Base-by-base conservation (phyloP, 2,329 filamentous ascomycete species). In the Cercospora janseana region DNA sequence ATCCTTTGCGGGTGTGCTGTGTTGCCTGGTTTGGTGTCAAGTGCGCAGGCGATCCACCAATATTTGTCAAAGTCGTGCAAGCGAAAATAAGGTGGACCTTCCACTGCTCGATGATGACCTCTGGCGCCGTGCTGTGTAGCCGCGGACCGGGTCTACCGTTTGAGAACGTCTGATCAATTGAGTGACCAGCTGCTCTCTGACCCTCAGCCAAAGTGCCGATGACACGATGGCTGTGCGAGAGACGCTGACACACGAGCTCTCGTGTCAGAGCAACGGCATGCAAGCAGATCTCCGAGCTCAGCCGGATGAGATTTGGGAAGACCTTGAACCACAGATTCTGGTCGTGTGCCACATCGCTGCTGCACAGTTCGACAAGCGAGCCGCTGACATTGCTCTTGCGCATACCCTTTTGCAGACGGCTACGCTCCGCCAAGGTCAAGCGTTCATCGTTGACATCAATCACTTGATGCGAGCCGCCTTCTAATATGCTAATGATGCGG, bases 81-180 rank as follows among this genome's bases (percentile, higher is more conserved):
- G 92, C 93, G 72, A 98, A 96, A 48, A 96, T 91, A 20, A 98
- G 78, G 67, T 97, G 97, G 2, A 97, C 75, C 70, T 96, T 97
- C 92, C 92, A 98, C 67, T 98, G 93, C 69, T 97, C 94, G 51
- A 98, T 83, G 50, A 96, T 78, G 16, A 95, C 83, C 61, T 95
- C 90, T 0, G 91, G 87, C 13, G 90, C 86, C 1, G 86, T 85
- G 2, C 82, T 85, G 59, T 73, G 76, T 7, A 61, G 51, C 63
- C 78, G 83, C n/a, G 53, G 53, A 13, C 58, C 53, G 3, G 62
- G 56, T 34, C 51, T 57, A 35, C 48, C 55, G 7, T 57, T 43
- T 2, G 48, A 52, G 23, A 64, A 73, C 41, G 84, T 80, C 13
- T 79, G 74, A 46, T 82, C 82, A 56, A 86, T 81, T 60, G 83